These are phyloP conservation scores for Syzygium oleosum DNA, from an alignment of 345 rosid genomes.

Conservation along the genomic window DNA sequence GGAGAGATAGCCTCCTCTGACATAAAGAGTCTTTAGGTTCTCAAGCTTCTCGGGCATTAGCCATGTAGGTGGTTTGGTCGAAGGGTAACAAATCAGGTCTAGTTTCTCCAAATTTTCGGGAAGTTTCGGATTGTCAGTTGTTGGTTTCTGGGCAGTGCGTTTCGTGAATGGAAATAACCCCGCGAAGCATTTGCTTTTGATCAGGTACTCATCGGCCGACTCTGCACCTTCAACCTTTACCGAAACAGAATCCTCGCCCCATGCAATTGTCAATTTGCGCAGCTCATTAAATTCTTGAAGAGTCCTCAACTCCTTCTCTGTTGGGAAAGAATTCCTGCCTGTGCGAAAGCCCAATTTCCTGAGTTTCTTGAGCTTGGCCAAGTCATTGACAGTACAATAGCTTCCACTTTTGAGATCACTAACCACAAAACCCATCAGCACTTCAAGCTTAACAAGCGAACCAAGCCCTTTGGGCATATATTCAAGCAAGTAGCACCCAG, in stretches of 20 bases:
- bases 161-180: background rate
- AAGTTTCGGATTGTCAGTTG: background rate
- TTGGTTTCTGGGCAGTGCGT: background rate
- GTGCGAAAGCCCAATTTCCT: constrained; percentile 1
- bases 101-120: background rate
- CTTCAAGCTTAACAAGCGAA: constrained; percentile 12
- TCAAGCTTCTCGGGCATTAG: background rate
- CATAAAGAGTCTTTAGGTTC: background rate
- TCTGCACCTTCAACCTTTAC: background rate
- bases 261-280: constrained; percentile 3
- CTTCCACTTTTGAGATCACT: background rate
- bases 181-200: background rate
- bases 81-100: constrained; percentile 8
- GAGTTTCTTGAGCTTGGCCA: background rate
- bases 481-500: constrained; percentile 30
- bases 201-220: background rate
- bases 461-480: constrained; percentile 17
- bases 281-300: background rate
- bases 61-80: background rate
- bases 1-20: constrained; percentile 19
- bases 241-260: constrained; percentile 1
- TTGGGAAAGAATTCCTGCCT: constrained; percentile 8
- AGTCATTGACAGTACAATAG: background rate
- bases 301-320: constrained; percentile 21
- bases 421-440: constrained; percentile 29